Percentiles rank a stretch among this genome's conserved stretches.
Evolutionary conservation across 2,329 filamentous ascomycete species (phyloP).

Genomic region (Cytospora schulzeri): DNA sequence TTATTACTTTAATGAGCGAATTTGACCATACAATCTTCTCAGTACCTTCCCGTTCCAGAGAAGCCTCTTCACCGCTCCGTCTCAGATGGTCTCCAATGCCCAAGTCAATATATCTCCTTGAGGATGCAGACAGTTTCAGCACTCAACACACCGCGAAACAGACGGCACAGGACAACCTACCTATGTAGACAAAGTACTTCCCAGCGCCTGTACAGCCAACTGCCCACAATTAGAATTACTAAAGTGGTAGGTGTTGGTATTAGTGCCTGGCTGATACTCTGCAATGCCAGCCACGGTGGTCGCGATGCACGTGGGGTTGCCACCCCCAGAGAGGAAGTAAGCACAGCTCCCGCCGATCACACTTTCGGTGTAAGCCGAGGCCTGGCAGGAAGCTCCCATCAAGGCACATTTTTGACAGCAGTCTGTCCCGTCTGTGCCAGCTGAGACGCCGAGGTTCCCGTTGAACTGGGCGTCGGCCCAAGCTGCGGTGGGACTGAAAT

Average conservation of each 20-base stretch:
- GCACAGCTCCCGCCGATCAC: not conserved
- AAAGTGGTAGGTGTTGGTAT: not conserved
- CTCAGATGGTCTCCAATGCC: not conserved
- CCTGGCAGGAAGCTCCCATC: not conserved
- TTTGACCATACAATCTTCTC: not conserved
- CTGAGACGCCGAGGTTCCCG: not conserved
- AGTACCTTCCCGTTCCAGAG: not conserved
- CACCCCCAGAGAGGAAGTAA: not conserved
- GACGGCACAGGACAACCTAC: not conserved
- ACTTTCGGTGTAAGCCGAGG: not conserved
- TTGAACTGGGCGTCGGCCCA: not conserved
- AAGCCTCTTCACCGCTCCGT: not conserved
- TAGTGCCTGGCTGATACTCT: not conserved
- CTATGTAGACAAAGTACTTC: not conserved
- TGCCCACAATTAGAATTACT: not conserved
- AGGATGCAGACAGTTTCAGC: not conserved
- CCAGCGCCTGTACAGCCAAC: not conserved
- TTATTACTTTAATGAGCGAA: not conserved
- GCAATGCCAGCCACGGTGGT: not conserved
- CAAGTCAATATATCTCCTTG: not conserved
- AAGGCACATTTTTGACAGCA: not conserved
- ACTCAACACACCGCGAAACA: not conserved
- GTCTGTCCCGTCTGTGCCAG: not conserved
- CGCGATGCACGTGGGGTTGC: not conserved
- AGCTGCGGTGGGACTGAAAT: not conserved